Evolutionary conservation across 140 eudicot species (phyloP).

Genomic region (Stevia rebaudiana): DNA sequence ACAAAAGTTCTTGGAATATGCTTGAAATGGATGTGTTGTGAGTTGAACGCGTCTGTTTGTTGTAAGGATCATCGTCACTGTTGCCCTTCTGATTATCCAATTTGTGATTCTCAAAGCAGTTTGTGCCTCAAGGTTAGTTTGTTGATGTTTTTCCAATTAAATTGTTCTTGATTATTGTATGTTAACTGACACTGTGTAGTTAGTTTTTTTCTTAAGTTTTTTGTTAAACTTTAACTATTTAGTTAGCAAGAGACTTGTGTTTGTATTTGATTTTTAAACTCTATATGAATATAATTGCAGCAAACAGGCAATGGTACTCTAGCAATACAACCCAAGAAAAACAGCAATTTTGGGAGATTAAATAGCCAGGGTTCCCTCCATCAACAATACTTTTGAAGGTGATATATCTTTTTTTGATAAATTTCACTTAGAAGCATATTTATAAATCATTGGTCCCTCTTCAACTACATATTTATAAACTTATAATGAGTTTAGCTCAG

Average conservation of each 20-base stretch:
- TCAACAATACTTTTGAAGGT: slow-evolving; percentile 25
- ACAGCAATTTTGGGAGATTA: slow-evolving; percentile 23
- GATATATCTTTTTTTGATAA: background rate
- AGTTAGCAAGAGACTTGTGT: background rate
- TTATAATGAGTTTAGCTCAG: slow-evolving; percentile 4
- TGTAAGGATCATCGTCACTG: slow-evolving; percentile 70
- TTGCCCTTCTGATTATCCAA: slow-evolving; percentile 94
- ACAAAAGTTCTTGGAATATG: slow-evolving; percentile 57
- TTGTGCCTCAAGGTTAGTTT: slow-evolving; percentile 73
- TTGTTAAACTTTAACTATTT: no score
- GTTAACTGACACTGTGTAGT: no score
- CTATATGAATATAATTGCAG: slow-evolving; percentile 31
- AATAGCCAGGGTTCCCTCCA: slow-evolving; percentile 35
- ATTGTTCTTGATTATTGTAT: background rate
- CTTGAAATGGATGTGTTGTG: slow-evolving; percentile 84
- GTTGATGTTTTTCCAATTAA: background rate
- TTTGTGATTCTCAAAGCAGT: slow-evolving; percentile 57
- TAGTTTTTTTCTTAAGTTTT: no score
- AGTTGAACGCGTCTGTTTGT: slow-evolving; percentile 60
- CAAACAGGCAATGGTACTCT: slow-evolving; percentile 43
- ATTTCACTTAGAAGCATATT: background rate
- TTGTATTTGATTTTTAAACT: background rate
- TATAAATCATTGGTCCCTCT: background rate
- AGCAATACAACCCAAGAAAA: slow-evolving; percentile 39
- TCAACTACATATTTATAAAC: background rate